Conservation (phyloP, 2,329 filamentous ascomycete species). For the Davidsoniella eucalypti region DNA sequence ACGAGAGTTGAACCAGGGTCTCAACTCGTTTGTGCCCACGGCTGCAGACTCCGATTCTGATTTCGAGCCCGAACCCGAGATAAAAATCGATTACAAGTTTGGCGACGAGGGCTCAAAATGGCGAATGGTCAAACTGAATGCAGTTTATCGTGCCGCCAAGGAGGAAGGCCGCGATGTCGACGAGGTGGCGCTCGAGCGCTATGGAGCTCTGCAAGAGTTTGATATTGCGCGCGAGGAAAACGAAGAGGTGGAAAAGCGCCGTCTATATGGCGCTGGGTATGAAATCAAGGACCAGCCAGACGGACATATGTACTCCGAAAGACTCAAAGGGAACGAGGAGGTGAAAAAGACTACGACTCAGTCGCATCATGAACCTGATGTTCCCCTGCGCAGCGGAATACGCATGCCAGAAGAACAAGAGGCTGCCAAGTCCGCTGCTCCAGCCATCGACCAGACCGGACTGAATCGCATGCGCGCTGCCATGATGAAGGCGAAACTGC, state of each 20-base stretch:
- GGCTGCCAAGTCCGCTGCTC: conserved; percentile 14
- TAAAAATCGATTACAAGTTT: conserved; percentile 57
- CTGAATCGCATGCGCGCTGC: conserved; percentile 84
- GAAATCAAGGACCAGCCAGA: conserved; percentile 72
- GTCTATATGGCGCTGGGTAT: conserved; percentile 71
- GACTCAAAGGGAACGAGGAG: conserved; percentile 35
- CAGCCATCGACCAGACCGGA: conserved; percentile 53
- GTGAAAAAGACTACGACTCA: neutral
- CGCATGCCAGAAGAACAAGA: conserved; percentile 1
- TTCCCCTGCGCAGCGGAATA: conserved; percentile 8
- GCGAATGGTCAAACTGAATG: conserved; percentile 90
- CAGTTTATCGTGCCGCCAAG: conserved; percentile 64
- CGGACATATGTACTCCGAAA: conserved; percentile 69
- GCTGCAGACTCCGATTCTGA: conserved; percentile 32
- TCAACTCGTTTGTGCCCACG: conserved; percentile 32
- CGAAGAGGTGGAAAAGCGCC: conserved; percentile 69
- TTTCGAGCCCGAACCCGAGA: conserved; percentile 32
- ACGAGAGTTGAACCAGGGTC: conserved; percentile 58
- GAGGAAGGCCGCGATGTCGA: conserved; percentile 59
- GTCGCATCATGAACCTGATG: neutral
- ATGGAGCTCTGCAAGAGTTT: conserved; percentile 66
- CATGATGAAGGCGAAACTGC: conserved; percentile 89
- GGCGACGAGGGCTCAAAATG: conserved; percentile 82
- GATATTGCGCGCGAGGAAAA: conserved; percentile 89
- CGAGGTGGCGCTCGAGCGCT: conserved; percentile 68